phyloP scores from a whole-genome alignment of 306 rosid species.

The Fragaria nilgerrensis region DNA sequence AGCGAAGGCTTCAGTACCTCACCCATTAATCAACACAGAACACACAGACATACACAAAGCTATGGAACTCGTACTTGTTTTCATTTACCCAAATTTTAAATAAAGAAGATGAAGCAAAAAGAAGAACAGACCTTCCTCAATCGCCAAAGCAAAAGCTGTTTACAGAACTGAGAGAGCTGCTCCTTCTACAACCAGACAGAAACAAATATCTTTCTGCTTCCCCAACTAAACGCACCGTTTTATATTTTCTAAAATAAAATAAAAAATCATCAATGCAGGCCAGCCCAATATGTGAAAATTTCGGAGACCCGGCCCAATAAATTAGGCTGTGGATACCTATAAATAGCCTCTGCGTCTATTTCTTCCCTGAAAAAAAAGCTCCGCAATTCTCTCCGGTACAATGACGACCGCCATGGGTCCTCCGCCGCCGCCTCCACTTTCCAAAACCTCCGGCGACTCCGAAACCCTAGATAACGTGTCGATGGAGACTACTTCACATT shows the following conservation, averaged over 20 bases:
- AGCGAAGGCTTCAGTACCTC: conserved; percentile 19
- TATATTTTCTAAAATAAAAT: too few relatives aligned
- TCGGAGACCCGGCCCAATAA: not conserved
- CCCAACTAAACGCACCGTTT: not conserved
- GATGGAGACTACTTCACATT: conserved; percentile 14
- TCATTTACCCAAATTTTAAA: not conserved
- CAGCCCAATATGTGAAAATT: too few relatives aligned
- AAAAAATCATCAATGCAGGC: too few relatives aligned
- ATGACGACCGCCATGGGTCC: conserved; percentile 67
- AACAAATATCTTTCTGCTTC: not conserved
- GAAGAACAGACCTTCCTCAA: not conserved
- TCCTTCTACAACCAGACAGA: not conserved
- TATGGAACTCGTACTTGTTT: not conserved
- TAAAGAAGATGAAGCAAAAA: not conserved
- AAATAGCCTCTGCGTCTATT: not conserved
- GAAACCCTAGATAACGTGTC: not conserved
- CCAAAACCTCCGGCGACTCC: conserved; percentile 4
- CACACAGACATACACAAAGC: not conserved
- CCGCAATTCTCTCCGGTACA: conserved; percentile 12
- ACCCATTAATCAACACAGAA: conserved; percentile 20
- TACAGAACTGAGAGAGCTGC: not conserved
- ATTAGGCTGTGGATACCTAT: not conserved
- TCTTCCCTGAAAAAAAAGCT: not conserved
- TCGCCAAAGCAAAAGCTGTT: too few relatives aligned
- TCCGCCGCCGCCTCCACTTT: conserved; percentile 24